Evolutionary conservation across 306 rosid genomes (phyloP), one percentile per base, ranked within the genome.

Genomic region (Castanea mollissima): DNA sequence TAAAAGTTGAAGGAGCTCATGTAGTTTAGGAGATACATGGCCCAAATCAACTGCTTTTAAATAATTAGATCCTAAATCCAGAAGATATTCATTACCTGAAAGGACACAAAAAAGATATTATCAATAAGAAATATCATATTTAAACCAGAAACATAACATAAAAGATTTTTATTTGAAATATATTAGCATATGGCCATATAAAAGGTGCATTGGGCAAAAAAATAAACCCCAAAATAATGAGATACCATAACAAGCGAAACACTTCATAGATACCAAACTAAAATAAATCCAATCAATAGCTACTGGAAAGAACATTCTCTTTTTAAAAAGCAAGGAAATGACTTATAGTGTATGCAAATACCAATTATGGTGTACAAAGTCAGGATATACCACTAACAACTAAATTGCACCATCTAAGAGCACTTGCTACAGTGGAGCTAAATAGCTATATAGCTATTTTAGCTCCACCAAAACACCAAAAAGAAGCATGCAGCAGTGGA

Each of bases 11-110:
- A 92, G 74, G 74, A 94, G 97, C 86, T 90, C 97, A 81, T 75
- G 82, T 81, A 94, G 80, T 80, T 94, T 94, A 1, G 97, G 93
- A 69, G 99, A 91, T 74, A 94, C 74, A 78, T 85, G 85, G 59
- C 94, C 97, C 84, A 84, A 84, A 51, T 84, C 81, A 71, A 83
- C 83, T 23, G 97, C 97, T 83, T 91, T 83, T 51, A 76, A 62
- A 83, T 20, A 79, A 78, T 94, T 87, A 77, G 74, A 78, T 52
- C 87, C 90, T 73, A 73, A 84, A 81, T 82, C 89, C 75, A 83
- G 76, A 78, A 78, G 55, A 62, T 25, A 69, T 63, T 74, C 87
- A 74, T 80, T 80, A 74, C 85, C 99, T 94, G 90, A 78, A 35
- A 74, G 32, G 79, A 25, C 27, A 71, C 7, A 29, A 63, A 80